Conservation (phyloP, 805 yeast species). For the Sugiyamaella floridensis region DNA sequence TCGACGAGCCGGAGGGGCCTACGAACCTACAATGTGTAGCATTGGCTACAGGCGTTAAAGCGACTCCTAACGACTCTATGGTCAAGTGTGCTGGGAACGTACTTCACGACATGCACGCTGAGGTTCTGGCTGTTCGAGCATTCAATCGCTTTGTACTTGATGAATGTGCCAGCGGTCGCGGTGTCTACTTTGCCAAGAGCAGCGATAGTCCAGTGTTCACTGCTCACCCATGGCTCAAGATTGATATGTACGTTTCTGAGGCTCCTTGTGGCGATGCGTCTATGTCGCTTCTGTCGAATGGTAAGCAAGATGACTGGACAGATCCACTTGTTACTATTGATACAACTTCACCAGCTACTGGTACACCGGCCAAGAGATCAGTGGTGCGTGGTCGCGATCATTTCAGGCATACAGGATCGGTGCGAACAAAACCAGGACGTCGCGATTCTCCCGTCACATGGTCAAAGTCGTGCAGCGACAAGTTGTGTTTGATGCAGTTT, state of each 20-base stretch:
- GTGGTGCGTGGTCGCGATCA: slow-evolving; percentile 57
- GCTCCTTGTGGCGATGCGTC: slow-evolving; percentile 91
- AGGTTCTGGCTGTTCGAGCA: slow-evolving; percentile 62
- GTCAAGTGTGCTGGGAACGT: slow-evolving; percentile 47
- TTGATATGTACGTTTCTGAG: slow-evolving; percentile 64
- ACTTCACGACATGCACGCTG: slow-evolving; percentile 90
- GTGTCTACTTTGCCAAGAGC: slow-evolving; percentile 8
- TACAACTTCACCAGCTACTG: not conserved
- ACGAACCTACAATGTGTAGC: slow-evolving; percentile 35
- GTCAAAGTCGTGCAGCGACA: slow-evolving; percentile 88
- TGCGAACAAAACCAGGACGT: slow-evolving; percentile 92
- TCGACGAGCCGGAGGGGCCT: not conserved
- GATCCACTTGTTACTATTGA: slow-evolving; percentile 9
- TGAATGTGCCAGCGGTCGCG: slow-evolving; percentile 33
- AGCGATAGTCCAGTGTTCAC: slow-evolving; percentile 5
- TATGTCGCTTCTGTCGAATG: slow-evolving; percentile 39
- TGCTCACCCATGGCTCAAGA: slow-evolving; percentile 25
- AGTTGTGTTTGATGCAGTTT: slow-evolving; percentile 56
- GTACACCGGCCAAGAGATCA: slow-evolving; percentile 1
- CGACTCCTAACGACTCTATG: slow-evolving; percentile 50
- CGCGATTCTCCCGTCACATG: slow-evolving; percentile 62
- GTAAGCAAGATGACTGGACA: slow-evolving; percentile 18
- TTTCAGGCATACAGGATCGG: slow-evolving; percentile 50
- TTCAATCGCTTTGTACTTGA: slow-evolving; percentile 56
- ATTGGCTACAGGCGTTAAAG: slow-evolving; percentile 78